Conservation (phyloP, 768 basidiomycete genomes). For the Tubosaeta brunneosetosa region DNA sequence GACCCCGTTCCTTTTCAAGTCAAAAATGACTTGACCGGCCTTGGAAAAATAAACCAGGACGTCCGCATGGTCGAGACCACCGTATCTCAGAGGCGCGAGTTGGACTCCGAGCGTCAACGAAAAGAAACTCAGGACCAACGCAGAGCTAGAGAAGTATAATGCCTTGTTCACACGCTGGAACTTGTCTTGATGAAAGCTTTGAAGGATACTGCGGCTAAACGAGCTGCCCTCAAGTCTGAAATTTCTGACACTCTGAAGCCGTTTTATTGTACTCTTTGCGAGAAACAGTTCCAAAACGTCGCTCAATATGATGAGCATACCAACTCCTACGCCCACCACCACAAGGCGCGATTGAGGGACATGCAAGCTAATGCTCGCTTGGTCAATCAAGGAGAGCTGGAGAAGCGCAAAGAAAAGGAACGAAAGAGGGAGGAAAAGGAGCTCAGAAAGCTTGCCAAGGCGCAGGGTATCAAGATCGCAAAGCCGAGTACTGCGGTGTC, state of each 20-base stretch:
- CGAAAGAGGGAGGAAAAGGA: conserved; percentile 83
- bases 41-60: conserved; percentile 77
- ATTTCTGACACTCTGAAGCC: conserved; percentile 62
- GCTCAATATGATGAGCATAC: conserved; percentile 88
- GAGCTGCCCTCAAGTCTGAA: conserved; percentile 61
- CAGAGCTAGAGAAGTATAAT: conserved; percentile 57
- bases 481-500: conserved; percentile 26
- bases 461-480: conserved; percentile 68
- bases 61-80: conserved; percentile 81
- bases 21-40: conserved; percentile 72
- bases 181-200: conserved; percentile 8
- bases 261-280: conserved; percentile 80
- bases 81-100: conserved; percentile 71
- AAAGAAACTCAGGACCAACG: conserved; percentile 80
- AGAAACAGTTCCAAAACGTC: conserved; percentile 83
- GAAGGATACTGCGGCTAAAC: conserved; percentile 62
- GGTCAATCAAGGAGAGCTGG: conserved; percentile 62
- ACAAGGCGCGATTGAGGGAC: conserved; percentile 76
- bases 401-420: conserved; percentile 81
- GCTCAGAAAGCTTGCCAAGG: conserved; percentile 76
- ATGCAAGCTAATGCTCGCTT: conserved; percentile 73
- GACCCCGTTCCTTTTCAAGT: conserved; percentile 81
- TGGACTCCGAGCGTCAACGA: conserved; percentile 78
- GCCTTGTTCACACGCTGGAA: not conserved
- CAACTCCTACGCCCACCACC: conserved; percentile 84